phyloP scores from a whole-genome alignment of 2,329 filamentous ascomycete genomes.

The Pseudonectria buxi region DNA sequence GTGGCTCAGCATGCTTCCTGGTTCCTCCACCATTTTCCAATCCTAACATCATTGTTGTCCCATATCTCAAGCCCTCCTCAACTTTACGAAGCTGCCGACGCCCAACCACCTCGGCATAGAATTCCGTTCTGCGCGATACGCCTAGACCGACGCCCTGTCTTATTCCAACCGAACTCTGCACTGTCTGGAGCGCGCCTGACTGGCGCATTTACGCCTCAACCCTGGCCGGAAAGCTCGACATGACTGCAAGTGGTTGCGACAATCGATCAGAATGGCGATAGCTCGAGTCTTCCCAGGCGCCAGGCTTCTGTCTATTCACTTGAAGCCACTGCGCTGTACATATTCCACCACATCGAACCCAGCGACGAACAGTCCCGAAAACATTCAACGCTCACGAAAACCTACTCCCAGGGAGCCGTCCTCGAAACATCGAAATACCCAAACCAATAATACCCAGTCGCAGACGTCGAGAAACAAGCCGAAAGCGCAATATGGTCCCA shows the following conservation, averaged over 20 bases:
- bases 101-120: no score
- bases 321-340: slow-evolving; percentile 5
- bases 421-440: neutral
- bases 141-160: neutral
- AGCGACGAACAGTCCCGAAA: neutral
- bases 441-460: no score
- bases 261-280: slow-evolving; percentile 18
- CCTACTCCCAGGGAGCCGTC: neutral
- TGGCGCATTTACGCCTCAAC: neutral
- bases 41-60: no score
- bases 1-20: no score
- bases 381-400: no score
- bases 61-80: no score
- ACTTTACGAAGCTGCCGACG: no score
- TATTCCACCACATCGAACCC: slow-evolving; percentile 7
- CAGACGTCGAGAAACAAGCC: no score
- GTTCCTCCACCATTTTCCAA: no score
- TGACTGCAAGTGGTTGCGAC: slow-evolving; percentile 5
- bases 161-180: neutral
- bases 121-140: no score
- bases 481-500: neutral
- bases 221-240: slow-evolving; percentile 5
- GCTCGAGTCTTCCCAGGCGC: slow-evolving; percentile 10
- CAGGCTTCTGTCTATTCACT: slow-evolving; percentile 8
- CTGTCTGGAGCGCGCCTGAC: no score